Evolutionary conservation across 2,329 filamentous ascomycete species (phyloP).

Genomic region (Sphaerulina vaccinii): DNA sequence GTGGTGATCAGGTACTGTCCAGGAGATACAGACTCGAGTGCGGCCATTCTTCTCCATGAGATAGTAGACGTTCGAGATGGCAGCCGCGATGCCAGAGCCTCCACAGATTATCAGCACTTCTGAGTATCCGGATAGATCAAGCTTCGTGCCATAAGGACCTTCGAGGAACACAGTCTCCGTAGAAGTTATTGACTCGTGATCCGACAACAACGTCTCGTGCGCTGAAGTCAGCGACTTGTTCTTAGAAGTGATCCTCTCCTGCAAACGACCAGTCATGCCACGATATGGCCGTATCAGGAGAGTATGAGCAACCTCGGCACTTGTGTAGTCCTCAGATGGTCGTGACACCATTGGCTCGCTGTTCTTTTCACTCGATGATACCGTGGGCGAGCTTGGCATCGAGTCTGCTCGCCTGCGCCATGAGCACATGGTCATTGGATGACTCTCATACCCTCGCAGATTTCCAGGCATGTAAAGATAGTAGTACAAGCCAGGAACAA

Average conservation of each 20-base stretch:
- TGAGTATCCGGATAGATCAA: background rate
- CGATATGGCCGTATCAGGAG: constrained; percentile 54
- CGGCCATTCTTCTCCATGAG: constrained; percentile 31
- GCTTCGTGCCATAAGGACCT: constrained; percentile 12
- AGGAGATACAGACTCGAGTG: constrained; percentile 21
- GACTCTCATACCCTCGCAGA: constrained; percentile 50
- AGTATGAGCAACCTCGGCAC: constrained; percentile 32
- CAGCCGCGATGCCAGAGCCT: constrained; percentile 12
- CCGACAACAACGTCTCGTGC: constrained; percentile 44
- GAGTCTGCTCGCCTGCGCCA: constrained; percentile 14
- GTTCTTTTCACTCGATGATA: background rate
- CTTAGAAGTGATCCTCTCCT: constrained; percentile 45
- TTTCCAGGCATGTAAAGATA: constrained; percentile 50
- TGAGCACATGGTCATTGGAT: constrained; percentile 50
- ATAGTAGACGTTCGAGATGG: constrained; percentile 3
- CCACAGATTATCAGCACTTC: constrained; percentile 3
- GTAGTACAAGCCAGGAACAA: constrained; percentile 50
- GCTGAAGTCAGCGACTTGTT: too few species aligned
- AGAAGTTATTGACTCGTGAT: too few species aligned
- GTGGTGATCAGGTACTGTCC: background rate
- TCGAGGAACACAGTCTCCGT: constrained; percentile 5
- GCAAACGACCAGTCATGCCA: constrained; percentile 52
- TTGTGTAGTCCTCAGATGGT: background rate
- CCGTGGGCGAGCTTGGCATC: background rate
- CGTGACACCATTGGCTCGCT: too few species aligned